Conservation (phyloP, 179 eudicot genomes). For the Monotropa hypopitys region DNA sequence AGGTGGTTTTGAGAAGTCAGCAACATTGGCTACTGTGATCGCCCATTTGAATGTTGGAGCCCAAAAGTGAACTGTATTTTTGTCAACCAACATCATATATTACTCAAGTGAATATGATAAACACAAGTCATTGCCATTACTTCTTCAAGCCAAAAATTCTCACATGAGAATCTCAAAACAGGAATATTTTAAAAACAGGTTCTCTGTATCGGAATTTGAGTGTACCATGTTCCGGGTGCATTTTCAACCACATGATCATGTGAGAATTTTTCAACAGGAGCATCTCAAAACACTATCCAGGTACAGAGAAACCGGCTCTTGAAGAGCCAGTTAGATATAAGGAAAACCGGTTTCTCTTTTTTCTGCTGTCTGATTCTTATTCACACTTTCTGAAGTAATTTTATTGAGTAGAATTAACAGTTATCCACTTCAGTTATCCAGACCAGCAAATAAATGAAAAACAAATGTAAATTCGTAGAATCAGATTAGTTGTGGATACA, state of each 20-base stretch:
- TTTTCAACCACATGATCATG: no score
- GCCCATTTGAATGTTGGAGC: conserved; percentile 44
- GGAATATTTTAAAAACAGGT: no score
- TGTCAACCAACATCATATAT: background rate
- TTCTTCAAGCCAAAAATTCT: background rate
- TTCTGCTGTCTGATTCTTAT: background rate
- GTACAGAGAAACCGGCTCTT: no score
- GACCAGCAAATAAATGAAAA: background rate
- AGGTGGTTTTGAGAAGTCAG: conserved; percentile 41
- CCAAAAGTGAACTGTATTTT: conserved; percentile 43
- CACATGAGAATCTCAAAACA: background rate
- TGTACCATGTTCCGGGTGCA: no score
- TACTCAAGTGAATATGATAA: background rate
- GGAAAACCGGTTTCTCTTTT: no score
- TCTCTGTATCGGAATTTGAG: no score
- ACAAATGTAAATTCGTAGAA: no score
- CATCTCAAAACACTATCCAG: no score
- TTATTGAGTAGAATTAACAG: background rate
- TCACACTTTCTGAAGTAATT: no score
- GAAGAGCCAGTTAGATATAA: no score
- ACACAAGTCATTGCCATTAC: background rate
- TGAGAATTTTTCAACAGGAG: no score
- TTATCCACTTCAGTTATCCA: background rate
- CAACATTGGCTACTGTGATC: conserved; percentile 35
- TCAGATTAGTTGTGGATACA: background rate